A percentile compares a stretch with the other conserved stretches of the same genome.
Evolutionary conservation across 768 basidiomycete species (phyloP).

Genomic region (Lentinus brumalis): DNA sequence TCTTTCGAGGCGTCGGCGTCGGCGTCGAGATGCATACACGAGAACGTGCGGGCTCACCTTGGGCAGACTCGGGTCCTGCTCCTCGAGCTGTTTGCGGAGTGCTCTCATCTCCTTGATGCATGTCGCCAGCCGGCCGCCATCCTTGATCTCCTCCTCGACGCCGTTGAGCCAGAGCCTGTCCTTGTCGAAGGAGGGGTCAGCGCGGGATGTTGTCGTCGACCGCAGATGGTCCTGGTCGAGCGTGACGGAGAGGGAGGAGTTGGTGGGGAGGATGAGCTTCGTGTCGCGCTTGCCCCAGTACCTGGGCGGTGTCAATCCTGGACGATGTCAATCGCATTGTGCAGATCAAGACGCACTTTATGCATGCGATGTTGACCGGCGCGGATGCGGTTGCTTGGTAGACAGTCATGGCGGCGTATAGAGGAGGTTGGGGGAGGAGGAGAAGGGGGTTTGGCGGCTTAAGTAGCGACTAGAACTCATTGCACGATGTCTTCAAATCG

Average conservation of each 20-base stretch:
- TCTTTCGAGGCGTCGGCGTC: slow-evolving; percentile 36
- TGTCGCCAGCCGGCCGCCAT: slow-evolving; percentile 72
- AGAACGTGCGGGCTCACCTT: slow-evolving; percentile 50
- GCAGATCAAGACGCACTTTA: slow-evolving; percentile 61
- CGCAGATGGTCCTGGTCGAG: slow-evolving; percentile 95
- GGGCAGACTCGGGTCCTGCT: slow-evolving; percentile 59
- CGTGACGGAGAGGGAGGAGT: slow-evolving; percentile 97
- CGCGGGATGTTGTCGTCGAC: slow-evolving; percentile 90
- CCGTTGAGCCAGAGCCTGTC: slow-evolving; percentile 97
- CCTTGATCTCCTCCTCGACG: slow-evolving; percentile 85
- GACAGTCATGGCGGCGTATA: slow-evolving; percentile 49
- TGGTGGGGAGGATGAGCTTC: slow-evolving; percentile 92
- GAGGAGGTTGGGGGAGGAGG: slow-evolving; percentile 7
- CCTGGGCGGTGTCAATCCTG: slow-evolving; percentile 41
- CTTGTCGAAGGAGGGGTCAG: slow-evolving; percentile 68
- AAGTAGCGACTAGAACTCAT: slow-evolving; percentile 14
- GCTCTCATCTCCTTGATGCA: slow-evolving; percentile 89
- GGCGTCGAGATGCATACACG: slow-evolving; percentile 10
- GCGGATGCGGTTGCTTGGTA: slow-evolving; percentile 90
- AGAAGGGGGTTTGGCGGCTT: slow-evolving; percentile 4
- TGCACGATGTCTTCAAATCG: slow-evolving; percentile 29
- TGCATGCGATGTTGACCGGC: slow-evolving; percentile 97
- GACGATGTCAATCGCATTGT: neutral
- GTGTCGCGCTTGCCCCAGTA: slow-evolving; percentile 99
- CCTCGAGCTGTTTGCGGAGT: slow-evolving; percentile 75